These are phyloP conservation scores for Erysimum cheiranthoides DNA, from an alignment of 345 rosid genomes.

Conservation along the genomic window DNA sequence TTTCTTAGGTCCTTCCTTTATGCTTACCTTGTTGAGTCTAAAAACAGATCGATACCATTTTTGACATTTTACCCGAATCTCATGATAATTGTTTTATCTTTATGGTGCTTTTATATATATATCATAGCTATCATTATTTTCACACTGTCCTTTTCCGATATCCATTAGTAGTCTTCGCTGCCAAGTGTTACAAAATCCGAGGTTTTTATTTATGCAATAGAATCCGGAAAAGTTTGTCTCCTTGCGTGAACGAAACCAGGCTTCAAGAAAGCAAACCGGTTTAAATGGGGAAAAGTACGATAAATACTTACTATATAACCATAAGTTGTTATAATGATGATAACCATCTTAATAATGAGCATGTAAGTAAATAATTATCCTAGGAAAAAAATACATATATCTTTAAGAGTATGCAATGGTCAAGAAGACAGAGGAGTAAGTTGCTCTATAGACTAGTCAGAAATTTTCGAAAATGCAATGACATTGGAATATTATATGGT, in stretches of 20 bases:
- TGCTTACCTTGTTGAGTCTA: conserved; percentile 41
- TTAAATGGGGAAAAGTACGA: conserved; percentile 7
- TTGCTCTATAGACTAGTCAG: background rate
- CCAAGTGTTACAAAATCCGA: conserved; percentile 38
- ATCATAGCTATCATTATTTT: conserved; percentile 4
- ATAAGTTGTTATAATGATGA: conserved; percentile 1
- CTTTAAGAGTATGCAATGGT: background rate
- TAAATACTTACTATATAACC: background rate
- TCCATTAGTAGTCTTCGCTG: conserved; percentile 5
- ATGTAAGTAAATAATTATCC: background rate
- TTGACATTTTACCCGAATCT: conserved; percentile 32
- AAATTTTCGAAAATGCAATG: background rate
- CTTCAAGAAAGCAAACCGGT: conserved; percentile 28
- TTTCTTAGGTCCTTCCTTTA: conserved; percentile 35
- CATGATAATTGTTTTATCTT: conserved; percentile 28
- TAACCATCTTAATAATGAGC: too few species aligned
- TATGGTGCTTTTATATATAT: background rate
- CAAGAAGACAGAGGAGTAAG: background rate
- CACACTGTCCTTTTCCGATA: conserved; percentile 31
- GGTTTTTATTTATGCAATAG: conserved; percentile 33
- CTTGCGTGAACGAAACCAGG: conserved; percentile 38
- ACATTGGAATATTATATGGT: background rate
- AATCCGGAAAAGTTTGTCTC: conserved; percentile 41
- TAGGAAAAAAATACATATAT: background rate
- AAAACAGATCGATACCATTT: conserved; percentile 41